Evolutionary conservation across 2,329 filamentous ascomycete species (phyloP).

Genomic region (Magnaporthales sp.): DNA sequence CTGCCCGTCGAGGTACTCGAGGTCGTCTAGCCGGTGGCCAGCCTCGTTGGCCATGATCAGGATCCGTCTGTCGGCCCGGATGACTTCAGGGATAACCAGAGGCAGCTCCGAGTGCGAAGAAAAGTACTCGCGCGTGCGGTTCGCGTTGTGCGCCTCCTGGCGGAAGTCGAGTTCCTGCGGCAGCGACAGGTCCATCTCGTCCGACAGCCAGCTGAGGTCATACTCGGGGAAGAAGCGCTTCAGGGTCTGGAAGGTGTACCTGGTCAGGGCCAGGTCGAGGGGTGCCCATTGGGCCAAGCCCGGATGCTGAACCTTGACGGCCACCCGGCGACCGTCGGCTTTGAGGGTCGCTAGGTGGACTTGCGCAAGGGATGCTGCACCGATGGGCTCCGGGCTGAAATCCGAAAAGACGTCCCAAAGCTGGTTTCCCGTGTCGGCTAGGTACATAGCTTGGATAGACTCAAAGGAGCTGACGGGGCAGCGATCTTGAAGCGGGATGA

Average conservation of each 20-base stretch:
- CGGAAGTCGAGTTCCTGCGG: conserved; percentile 88
- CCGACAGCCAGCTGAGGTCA: conserved; percentile 89
- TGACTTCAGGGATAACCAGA: conserved; percentile 77
- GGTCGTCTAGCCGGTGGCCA: conserved; percentile 79
- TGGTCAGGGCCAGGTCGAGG: conserved; percentile 77
- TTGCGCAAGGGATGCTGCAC: conserved; percentile 88
- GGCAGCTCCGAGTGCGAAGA: conserved; percentile 64
- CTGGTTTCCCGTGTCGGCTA: conserved; percentile 68
- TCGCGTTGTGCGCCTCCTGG: conserved; percentile 78
- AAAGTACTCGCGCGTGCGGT: conserved; percentile 73
- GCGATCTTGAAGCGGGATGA: conserved; percentile 90
- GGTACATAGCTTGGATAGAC: conserved; percentile 81
- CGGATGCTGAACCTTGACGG: conserved; percentile 95
- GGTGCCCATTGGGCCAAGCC: conserved; percentile 81
- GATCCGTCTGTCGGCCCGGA: conserved; percentile 83
- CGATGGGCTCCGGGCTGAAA: conserved; percentile 74
- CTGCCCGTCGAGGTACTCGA: conserved; percentile 76
- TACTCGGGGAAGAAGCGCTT: conserved; percentile 96
- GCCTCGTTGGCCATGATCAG: conserved; percentile 92
- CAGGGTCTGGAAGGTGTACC: conserved; percentile 80
- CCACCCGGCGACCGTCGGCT: conserved; percentile 76
- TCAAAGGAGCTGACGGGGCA: conserved; percentile 87
- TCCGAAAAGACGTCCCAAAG: conserved; percentile 79
- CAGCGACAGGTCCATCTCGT: conserved; percentile 84
- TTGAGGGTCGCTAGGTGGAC: conserved; percentile 83